A percentile compares a stretch with the other conserved stretches of the same genome.
Evolutionary conservation across 2,329 filamentous ascomycete species (phyloP).

Genomic region (Fusarium sp.): DNA sequence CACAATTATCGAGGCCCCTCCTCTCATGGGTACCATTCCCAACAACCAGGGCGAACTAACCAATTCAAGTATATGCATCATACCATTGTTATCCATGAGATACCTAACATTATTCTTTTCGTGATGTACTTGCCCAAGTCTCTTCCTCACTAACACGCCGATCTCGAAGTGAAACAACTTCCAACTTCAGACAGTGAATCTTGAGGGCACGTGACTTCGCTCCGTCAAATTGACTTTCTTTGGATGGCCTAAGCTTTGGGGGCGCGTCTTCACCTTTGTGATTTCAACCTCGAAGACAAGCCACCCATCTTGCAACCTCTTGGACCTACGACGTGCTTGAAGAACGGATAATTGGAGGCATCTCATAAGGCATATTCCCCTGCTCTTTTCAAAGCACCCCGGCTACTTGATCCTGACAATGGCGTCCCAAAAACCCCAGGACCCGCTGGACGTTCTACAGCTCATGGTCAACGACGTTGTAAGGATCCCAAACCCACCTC

Average conservation of each 20-base stretch:
- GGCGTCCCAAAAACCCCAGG: conserved; percentile 49
- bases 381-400: background rate
- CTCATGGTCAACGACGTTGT: conserved; percentile 67
- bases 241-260: conserved; percentile 14
- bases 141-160: background rate
- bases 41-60: background rate
- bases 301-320: conserved; percentile 10
- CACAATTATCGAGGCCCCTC: background rate
- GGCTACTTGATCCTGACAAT: conserved; percentile 32
- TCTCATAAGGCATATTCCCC: background rate
- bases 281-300: conserved; percentile 19
- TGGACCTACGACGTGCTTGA: background rate
- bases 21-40: background rate
- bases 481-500: conserved; percentile 42
- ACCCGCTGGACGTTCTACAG: conserved; percentile 62
- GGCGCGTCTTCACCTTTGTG: conserved; percentile 15
- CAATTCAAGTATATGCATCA: background rate
- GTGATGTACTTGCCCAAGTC: background rate
- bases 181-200: background rate
- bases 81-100: background rate
- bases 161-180: background rate
- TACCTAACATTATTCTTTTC: background rate
- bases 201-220: conserved; percentile 34
- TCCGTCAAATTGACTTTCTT: conserved; percentile 1
- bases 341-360: background rate